These are phyloP conservation scores for Hymenoscyphus infarciens DNA, from an alignment of 2,329 filamentous ascomycete species.

Conservation along the genomic window DNA sequence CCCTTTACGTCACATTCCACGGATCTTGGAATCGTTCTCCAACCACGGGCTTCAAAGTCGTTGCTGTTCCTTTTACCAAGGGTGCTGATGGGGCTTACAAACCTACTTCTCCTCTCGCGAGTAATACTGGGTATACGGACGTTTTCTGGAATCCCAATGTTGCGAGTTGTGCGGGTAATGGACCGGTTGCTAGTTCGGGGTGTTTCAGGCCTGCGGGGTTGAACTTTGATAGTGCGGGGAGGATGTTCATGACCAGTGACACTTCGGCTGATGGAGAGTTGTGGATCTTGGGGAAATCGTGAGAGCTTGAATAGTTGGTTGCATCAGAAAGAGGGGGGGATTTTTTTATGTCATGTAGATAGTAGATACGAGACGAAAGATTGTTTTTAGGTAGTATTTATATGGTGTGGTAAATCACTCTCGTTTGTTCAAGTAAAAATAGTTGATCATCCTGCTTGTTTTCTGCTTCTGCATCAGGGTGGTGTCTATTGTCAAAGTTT, in stretches of 20 bases:
- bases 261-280: slow-evolving; percentile 19
- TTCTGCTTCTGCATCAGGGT: no score
- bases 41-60: slow-evolving; percentile 20
- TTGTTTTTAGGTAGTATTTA: neutral
- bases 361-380: neutral
- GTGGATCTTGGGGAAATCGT: slow-evolving; percentile 21
- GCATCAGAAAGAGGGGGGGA: neutral
- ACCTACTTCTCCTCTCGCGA: slow-evolving; percentile 12
- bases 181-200: slow-evolving; percentile 18
- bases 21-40: slow-evolving; percentile 21
- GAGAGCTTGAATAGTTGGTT: neutral
- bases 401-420: neutral
- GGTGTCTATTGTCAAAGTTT: no score
- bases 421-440: neutral
- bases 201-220: slow-evolving; percentile 23
- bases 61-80: slow-evolving; percentile 19
- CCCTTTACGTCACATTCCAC: slow-evolving; percentile 22
- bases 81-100: slow-evolving; percentile 18
- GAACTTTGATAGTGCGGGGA: slow-evolving; percentile 15
- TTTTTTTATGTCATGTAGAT: neutral
- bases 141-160: slow-evolving; percentile 21
- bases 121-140: slow-evolving; percentile 15
- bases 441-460: no score
- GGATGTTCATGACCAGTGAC: slow-evolving; percentile 24
- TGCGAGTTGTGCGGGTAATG: slow-evolving; percentile 21